Percentiles rank a stretch among this genome's conserved stretches.
Conservation (phyloP, 2,329 filamentous ascomycete species). For the Drechslerella coelobrocha region DNA sequence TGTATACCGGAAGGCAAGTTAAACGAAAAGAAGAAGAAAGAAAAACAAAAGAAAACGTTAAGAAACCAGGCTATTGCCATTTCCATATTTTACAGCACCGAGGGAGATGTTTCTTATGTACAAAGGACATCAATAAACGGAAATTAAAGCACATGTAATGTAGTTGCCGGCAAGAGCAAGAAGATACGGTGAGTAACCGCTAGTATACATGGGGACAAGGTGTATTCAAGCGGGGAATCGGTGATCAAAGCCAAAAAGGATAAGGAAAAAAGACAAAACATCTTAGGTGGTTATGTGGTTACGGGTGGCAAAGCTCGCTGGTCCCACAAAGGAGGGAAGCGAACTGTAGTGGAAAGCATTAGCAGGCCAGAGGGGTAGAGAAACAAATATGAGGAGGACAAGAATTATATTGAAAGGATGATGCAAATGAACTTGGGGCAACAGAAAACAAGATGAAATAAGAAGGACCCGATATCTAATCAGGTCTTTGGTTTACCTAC, state of each 20-base stretch:
- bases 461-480: constrained; percentile 38
- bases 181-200: constrained; percentile 9
- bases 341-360: neutral
- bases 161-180: constrained; percentile 5
- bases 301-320: too few relatives aligned
- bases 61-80: constrained; percentile 21
- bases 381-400: too few relatives aligned
- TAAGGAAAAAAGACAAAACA: constrained; percentile 7
- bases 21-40: neutral
- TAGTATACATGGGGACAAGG: constrained; percentile 31
- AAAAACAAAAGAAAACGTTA: constrained; percentile 1
- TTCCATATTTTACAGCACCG: constrained; percentile 40
- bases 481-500: constrained; percentile 17
- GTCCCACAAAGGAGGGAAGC: too few relatives aligned
- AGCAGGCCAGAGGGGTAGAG: neutral
- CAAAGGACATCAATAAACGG: constrained; percentile 36
- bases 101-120: constrained; percentile 50
- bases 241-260: constrained; percentile 8
- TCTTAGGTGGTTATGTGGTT: too few relatives aligned
- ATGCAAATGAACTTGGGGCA: constrained; percentile 11
- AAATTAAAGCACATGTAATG: constrained; percentile 3
- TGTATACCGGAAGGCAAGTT: neutral
- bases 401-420: constrained; percentile 12
- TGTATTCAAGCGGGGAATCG: constrained; percentile 6
- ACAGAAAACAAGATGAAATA: constrained; percentile 18